phyloP scores from a whole-genome alignment of 2,329 filamentous ascomycete genomes.

The Exophiala spinifera region DNA sequence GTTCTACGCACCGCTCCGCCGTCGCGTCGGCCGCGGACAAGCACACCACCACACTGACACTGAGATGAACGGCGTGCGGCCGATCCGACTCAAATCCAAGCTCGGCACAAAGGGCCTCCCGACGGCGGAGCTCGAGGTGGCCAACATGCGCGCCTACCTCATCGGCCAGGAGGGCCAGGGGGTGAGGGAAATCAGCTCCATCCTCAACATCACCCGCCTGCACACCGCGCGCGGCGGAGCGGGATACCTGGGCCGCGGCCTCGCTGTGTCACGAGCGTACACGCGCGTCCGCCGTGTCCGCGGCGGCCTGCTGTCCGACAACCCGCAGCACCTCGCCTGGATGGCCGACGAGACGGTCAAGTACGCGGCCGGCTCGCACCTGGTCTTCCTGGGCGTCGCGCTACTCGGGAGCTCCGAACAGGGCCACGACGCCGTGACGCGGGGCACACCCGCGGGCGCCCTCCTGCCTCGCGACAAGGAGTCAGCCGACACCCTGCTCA shows the following conservation, averaged over 20 bases:
- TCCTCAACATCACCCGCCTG: constrained; percentile 63
- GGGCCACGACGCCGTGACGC: constrained; percentile 25
- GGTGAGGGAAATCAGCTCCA: constrained; percentile 63
- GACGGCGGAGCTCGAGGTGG: constrained; percentile 68
- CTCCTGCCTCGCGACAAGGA: constrained; percentile 28
- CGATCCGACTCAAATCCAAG: constrained; percentile 70
- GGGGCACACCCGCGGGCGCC: constrained; percentile 10
- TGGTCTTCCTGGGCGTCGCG: constrained; percentile 31
- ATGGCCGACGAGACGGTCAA: constrained; percentile 33
- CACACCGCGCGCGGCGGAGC: constrained; percentile 42
- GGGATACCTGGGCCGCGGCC: constrained; percentile 38
- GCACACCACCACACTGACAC: constrained; percentile 14
- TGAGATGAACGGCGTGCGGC: constrained; percentile 60
- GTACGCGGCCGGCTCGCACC: constrained; percentile 21
- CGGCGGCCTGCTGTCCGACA: constrained; percentile 38
- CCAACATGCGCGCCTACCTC: constrained; percentile 62
- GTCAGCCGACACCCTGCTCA: constrained; percentile 30
- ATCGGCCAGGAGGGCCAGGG: constrained; percentile 66
- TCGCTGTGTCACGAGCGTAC: constrained; percentile 43
- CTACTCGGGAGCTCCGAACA: constrained; percentile 37
- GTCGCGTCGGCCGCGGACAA: constrained; percentile 5
- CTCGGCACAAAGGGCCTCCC: constrained; percentile 67
- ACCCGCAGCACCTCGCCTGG: constrained; percentile 38
- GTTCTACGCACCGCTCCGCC: constrained; percentile 62
- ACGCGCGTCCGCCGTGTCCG: constrained; percentile 39